Evolutionary conservation across 148 eudicot genomes (phyloP).

Genomic region (Rhododendron molle): DNA sequence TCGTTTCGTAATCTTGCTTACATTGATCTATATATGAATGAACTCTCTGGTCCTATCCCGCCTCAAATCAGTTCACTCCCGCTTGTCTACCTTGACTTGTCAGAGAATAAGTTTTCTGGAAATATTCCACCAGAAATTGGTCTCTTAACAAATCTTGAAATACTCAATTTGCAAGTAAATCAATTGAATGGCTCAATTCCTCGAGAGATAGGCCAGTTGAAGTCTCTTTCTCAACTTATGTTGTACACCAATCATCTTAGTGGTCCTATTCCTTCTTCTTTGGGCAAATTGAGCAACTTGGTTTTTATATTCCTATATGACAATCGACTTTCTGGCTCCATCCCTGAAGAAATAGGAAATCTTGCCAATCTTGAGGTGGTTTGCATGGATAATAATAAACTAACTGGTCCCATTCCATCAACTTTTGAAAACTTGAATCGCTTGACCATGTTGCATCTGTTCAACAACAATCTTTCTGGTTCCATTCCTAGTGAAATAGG

Average conservation of each 20-base stretch:
- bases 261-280: neutral
- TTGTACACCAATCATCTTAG: neutral
- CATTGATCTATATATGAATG: slow-evolving; percentile 34
- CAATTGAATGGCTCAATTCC: neutral
- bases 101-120: neutral
- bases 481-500: neutral
- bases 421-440: neutral
- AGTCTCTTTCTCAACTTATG: neutral
- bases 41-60: slow-evolving; percentile 21
- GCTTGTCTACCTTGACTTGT: slow-evolving; percentile 4
- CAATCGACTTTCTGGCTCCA: neutral
- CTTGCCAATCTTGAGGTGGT: neutral
- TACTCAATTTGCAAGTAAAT: neutral
- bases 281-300: neutral
- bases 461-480: neutral
- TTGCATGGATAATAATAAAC: neutral
- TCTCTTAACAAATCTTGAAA: neutral
- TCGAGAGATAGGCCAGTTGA: neutral
- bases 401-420: neutral
- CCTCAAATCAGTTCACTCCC: neutral
- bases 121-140: slow-evolving; percentile 8
- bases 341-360: neutral
- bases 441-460: neutral
- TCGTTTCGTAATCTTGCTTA: slow-evolving; percentile 24
- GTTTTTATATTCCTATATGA: neutral